phyloP scores from a whole-genome alignment of 129 eudicot species.

The Scalesia atractyloides region DNA sequence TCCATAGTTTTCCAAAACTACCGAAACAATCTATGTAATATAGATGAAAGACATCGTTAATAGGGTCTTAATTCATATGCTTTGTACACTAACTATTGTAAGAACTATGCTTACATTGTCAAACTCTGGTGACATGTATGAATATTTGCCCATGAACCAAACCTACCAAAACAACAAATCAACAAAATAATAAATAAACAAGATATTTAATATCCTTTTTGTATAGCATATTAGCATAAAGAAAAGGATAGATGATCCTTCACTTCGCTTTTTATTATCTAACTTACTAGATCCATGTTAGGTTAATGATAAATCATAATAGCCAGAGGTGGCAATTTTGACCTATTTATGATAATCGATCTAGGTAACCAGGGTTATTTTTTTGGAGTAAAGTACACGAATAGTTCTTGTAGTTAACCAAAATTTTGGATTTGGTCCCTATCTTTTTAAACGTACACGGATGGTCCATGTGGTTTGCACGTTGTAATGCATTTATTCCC shows the following conservation, averaged over 20 bases:
- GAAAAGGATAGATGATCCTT: constrained; percentile 2
- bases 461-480: too few relatives aligned
- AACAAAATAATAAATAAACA: neutral
- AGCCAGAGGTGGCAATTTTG: constrained; percentile 1
- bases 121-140: constrained; percentile 64
- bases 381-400: too few relatives aligned
- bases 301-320: constrained; percentile 3
- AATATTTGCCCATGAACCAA: constrained; percentile 76
- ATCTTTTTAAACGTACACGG: too few relatives aligned
- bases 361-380: neutral
- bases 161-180: constrained; percentile 41
- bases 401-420: too few relatives aligned
- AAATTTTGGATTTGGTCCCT: too few relatives aligned
- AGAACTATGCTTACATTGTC: constrained; percentile 54
- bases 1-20: constrained; percentile 63
- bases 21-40: constrained; percentile 57
- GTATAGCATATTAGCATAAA: too few relatives aligned
- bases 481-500: too few relatives aligned
- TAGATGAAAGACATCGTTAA: constrained; percentile 27
- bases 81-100: neutral
- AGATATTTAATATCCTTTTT: constrained; percentile 1
- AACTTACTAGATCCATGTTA: constrained; percentile 20
- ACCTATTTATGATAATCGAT: neutral
- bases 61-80: neutral
- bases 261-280: neutral